A percentile compares a stretch with the other conserved stretches of the same genome.
Conservation (phyloP, 1,284 basidiomycete species). For the Albatrellus sp. region DNA sequence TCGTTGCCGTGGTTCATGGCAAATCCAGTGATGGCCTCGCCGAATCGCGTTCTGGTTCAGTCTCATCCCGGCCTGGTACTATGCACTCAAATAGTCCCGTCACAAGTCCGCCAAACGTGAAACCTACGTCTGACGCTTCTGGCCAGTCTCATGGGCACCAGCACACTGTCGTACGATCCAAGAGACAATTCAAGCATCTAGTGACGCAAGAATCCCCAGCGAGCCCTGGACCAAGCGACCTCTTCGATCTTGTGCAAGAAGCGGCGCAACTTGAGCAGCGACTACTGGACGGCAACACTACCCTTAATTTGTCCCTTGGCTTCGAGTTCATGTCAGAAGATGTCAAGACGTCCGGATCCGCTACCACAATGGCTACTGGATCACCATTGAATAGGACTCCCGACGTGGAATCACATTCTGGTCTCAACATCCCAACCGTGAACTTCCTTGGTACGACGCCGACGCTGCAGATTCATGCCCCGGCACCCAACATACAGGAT, state of each 20-base stretch:
- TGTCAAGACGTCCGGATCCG: neutral
- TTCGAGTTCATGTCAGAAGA: conserved; percentile 1
- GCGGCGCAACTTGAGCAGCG: conserved; percentile 11
- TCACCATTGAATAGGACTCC: neutral
- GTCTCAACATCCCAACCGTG: neutral
- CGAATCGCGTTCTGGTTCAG: conserved; percentile 6
- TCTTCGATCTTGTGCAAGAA: conserved; percentile 10
- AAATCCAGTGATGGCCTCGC: conserved; percentile 7
- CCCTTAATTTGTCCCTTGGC: conserved; percentile 1
- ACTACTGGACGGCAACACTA: conserved; percentile 6
- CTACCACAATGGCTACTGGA: neutral
- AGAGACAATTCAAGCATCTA: conserved; percentile 14
- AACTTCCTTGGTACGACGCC: conserved; percentile 4
- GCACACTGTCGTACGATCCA: conserved; percentile 10
- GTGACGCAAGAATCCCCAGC: conserved; percentile 6
- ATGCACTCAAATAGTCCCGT: no score
- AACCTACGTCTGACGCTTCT: conserved; percentile 4
- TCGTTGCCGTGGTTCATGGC: conserved; percentile 12
- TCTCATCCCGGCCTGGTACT: conserved; percentile 1
- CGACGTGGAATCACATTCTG: neutral
- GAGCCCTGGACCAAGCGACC: conserved; percentile 7
- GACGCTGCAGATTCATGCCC: conserved; percentile 7
- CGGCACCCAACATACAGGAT: conserved; percentile 7
- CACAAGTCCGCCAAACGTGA: conserved; percentile 8
- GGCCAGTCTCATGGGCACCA: conserved; percentile 1